Evolutionary conservation across 139 green algal genomes (phyloP).

Genomic region (Chlamydomonas sphaeroides): DNA sequence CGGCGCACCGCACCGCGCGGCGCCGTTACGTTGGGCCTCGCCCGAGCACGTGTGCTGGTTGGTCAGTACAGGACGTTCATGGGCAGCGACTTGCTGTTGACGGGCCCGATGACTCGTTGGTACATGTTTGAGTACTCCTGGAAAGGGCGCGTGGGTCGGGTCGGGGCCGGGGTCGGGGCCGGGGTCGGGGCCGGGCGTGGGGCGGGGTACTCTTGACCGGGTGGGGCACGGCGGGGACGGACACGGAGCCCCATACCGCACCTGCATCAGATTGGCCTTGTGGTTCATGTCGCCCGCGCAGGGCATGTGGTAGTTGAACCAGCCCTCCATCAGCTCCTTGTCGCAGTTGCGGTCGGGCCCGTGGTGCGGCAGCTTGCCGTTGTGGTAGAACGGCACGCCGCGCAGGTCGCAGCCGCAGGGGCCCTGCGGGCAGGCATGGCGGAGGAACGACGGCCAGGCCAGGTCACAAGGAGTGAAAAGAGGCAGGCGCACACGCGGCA

Average conservation of each 20-base stretch:
- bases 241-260: neutral
- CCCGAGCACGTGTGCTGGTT: too few species aligned
- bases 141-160: neutral
- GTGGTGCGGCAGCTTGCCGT: neutral
- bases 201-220: neutral
- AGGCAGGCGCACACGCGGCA: too few species aligned
- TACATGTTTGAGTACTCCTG: constrained; percentile 33
- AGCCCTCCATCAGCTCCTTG: constrained; percentile 7
- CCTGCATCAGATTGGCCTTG: constrained; percentile 17
- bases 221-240: too few species aligned
- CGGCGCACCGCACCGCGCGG: too few species aligned
- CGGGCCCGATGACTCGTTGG: neutral
- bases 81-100: constrained; percentile 22
- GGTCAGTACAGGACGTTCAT: constrained; percentile 17
- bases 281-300: constrained; percentile 31
- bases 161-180: too few species aligned
- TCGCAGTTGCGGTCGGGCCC: neutral
- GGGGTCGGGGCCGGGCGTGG: too few species aligned
- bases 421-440: neutral
- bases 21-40: too few species aligned
- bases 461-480: too few species aligned
- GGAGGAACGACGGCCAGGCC: too few species aligned
- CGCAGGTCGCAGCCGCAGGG: constrained; percentile 28
- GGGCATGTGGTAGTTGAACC: constrained; percentile 37
- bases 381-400: constrained; percentile 29